Evolutionary conservation across 257 asterid species (phyloP), one percentile per base, ranked within the genome.

Genomic region (Scutellaria barbata): DNA sequence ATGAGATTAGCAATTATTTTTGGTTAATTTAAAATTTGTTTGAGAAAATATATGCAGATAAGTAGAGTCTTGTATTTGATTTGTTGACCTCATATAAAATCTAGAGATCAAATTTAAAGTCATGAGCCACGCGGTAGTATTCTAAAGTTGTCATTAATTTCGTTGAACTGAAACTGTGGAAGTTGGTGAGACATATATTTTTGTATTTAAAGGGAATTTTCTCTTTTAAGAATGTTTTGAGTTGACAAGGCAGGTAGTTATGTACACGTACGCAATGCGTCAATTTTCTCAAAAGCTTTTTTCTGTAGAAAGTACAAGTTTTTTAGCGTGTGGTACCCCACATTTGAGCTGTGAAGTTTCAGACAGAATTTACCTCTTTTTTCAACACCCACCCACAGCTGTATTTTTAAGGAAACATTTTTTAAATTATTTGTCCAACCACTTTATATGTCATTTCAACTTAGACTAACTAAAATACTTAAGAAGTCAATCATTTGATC

Each of bases 251-350:
- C 25, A 41, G 8, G 3, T 3, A 30, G 2, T 30, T 30, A 30
- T 30, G 35, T 6, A 17, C 48, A 76, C 66, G 55, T 65, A 50
- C 5, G 58, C 47, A 37, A 18, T 6, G n/a, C 1, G 74, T 74
- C 77, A 35, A 65, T 55, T 74, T 30, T 69, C 73, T 30, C 35
- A 1, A 42, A 40, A 45, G 25, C 1, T 63, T 75, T 69, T 22
- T 9, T 1, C 8, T 1, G 39, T 22, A 45, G 18, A 51, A 74
- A 52, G 63, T 48, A 73, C 73, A 5, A 73, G 5, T 22, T 50
- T 62, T 65, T 47, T 47, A 7, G 55, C 65, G 4, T 42, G 76
- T 64, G 74, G 70, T 65, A 58, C 70, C 82, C 74, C 77, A 74
- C 77, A 10, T 14, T 35, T 60, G 59, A 42, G 52, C 48, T 69